These are phyloP conservation scores for Wolfiporia cocos DNA, from an alignment of 1,284 basidiomycete species.

Conservation along the genomic window DNA sequence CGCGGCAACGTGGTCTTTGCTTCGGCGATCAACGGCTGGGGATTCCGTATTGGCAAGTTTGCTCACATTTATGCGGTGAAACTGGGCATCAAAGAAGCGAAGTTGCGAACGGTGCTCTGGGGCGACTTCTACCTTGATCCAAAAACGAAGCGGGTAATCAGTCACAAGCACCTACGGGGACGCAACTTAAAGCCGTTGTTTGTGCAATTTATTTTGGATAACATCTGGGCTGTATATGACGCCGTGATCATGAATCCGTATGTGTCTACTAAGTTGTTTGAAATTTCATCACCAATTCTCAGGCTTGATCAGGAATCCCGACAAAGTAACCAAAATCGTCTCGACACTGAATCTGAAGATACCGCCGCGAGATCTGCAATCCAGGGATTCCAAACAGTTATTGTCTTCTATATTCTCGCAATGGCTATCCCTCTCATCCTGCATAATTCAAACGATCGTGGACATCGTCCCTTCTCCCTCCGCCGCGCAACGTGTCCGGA, in stretches of 20 bases:
- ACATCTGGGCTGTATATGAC: conserved; percentile 96
- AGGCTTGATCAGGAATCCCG: conserved; percentile 58
- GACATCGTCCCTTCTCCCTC: conserved; percentile 89
- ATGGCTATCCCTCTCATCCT: conserved; percentile 94
- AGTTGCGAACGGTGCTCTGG: conserved; percentile 89
- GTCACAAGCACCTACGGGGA: conserved; percentile 84
- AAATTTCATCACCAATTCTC: conserved; percentile 1
- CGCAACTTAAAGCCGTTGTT: conserved; percentile 93
- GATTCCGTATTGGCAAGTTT: conserved; percentile 92
- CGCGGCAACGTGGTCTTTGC: conserved; percentile 97
- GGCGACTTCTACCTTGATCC: conserved; percentile 98
- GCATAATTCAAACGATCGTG: conserved; percentile 89
- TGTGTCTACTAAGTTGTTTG: conserved; percentile 28
- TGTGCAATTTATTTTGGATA: conserved; percentile 96
- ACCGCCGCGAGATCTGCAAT: conserved; percentile 83
- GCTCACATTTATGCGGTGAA: conserved; percentile 91
- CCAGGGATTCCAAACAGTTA: conserved; percentile 85
- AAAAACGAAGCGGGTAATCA: conserved; percentile 92
- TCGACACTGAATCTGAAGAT: conserved; percentile 81
- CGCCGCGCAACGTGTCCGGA: conserved; percentile 75
- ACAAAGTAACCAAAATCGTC: conserved; percentile 90
- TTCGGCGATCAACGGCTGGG: conserved; percentile 97
- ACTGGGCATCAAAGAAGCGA: conserved; percentile 87
- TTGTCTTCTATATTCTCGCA: conserved; percentile 89
- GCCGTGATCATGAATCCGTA: conserved; percentile 83